A percentile compares a stretch with the other conserved stretches of the same genome.
phyloP scores from a whole-genome alignment of 495 filamentous ascomycete genomes.

The Parmelia sp. region DNA sequence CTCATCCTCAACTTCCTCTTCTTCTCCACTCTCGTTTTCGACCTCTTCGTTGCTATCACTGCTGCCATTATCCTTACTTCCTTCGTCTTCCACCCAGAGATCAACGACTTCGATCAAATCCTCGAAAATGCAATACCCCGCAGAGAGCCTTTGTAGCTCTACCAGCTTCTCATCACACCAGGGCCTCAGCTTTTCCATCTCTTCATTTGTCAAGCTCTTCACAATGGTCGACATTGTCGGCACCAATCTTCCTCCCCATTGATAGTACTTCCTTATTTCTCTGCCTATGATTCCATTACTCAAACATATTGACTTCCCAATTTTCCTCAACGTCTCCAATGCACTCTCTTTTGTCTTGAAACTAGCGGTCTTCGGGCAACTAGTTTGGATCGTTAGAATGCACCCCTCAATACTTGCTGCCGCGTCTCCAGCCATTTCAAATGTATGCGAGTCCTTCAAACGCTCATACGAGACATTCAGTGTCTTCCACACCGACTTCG shows the following conservation, averaged over 20 bases:
- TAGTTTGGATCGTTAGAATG: neutral
- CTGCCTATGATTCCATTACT: neutral
- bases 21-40: neutral
- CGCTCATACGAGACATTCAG: conserved; percentile 6
- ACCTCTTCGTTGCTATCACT: neutral
- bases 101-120: neutral
- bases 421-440: neutral
- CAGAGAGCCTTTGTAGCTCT: neutral
- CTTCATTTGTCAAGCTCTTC: neutral
- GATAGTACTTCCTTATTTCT: neutral
- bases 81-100: neutral
- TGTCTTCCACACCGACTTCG: conserved; percentile 1
- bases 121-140: neutral
- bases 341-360: conserved; percentile 9
- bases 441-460: neutral
- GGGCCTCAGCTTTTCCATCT: neutral
- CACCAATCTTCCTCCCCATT: neutral
- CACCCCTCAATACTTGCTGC: neutral
- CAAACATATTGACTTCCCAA: conserved; percentile 9
- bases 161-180: conserved; percentile 1
- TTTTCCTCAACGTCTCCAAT: conserved; percentile 10
- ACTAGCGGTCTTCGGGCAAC: conserved; percentile 1
- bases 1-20: neutral
- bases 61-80: neutral
- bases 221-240: neutral